phyloP scores from a whole-genome alignment of 352 stramenopile genomes.

The Saprolegnia diclina region DNA sequence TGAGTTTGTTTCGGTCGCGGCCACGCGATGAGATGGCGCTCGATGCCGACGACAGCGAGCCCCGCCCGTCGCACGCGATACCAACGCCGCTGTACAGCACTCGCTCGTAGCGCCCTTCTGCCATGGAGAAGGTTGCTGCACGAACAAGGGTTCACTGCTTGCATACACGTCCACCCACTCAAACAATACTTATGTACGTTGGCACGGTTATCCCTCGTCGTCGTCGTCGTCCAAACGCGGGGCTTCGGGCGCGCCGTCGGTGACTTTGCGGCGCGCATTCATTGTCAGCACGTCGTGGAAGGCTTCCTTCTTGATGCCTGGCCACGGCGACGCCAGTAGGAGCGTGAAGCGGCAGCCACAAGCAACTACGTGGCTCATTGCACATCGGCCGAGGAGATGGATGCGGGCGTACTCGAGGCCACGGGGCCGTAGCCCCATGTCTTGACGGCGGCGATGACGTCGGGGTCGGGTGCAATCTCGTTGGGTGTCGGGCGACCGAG shows the following conservation, averaged over 20 bases:
- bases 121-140: no score
- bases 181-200: neutral
- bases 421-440: conserved; percentile 23
- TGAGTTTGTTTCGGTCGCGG: conserved; percentile 16
- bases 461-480: conserved; percentile 41
- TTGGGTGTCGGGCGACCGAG: conserved; percentile 39
- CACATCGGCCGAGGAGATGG: conserved; percentile 32
- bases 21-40: neutral
- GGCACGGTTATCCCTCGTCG: neutral
- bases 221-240: neutral
- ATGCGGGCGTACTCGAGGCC: neutral
- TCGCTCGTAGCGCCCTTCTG: neutral
- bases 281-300: neutral
- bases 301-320: conserved; percentile 9
- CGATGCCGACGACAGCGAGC: neutral
- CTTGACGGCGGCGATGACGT: conserved; percentile 35
- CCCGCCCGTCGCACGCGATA: neutral
- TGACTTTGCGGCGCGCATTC: conserved; percentile 4
- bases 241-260: neutral
- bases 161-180: no score
- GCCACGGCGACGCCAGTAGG: conserved; percentile 45
- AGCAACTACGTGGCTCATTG: conserved; percentile 46
- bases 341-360: conserved; percentile 55
- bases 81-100: neutral
- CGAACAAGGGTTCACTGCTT: no score